Percentiles rank a stretch among this genome's conserved stretches.
These are phyloP conservation scores for Acaromyces ingoldii DNA, from an alignment of 1,284 basidiomycete genomes.

Conservation along the genomic window DNA sequence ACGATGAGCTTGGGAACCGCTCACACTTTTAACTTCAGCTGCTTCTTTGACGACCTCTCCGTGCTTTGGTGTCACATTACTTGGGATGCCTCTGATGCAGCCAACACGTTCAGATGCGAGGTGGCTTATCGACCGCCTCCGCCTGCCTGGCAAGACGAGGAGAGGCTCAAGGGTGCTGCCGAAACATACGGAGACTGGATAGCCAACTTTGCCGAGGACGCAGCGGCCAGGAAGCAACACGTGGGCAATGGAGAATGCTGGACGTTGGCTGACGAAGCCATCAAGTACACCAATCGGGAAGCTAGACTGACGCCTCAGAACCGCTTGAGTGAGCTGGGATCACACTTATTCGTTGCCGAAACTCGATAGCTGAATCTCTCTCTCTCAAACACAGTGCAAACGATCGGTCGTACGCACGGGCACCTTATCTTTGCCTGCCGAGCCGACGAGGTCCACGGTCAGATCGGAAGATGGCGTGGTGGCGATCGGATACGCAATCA, in stretches of 20 bases:
- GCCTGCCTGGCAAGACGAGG: constrained; percentile 1
- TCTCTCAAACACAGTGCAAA: constrained; percentile 1
- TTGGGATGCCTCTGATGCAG: not conserved
- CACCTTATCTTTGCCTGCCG: constrained; percentile 4
- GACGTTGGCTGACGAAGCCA: constrained; percentile 9
- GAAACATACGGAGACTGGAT: constrained; percentile 7
- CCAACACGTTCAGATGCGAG: not conserved
- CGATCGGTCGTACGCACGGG: constrained; percentile 7
- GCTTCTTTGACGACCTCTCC: not conserved
- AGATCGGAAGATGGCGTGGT: constrained; percentile 9
- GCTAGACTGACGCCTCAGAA: not conserved
- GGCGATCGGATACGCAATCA: constrained; percentile 1
- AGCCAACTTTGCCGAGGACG: constrained; percentile 1
- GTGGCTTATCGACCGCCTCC: not conserved
- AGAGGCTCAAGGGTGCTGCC: not conserved
- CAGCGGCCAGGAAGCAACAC: not conserved
- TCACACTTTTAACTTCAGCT: not conserved
- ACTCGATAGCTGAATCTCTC: too few species aligned
- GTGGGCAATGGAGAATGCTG: constrained; percentile 14
- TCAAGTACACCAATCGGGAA: constrained; percentile 1
- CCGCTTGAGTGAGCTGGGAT: not conserved
- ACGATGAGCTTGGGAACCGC: not conserved
- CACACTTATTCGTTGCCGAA: too few species aligned
- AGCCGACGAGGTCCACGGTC: constrained; percentile 6
- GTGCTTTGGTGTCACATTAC: constrained; percentile 1